These are phyloP conservation scores for Neonectria hederae DNA, from an alignment of 2,329 filamentous ascomycete genomes.

Conservation along the genomic window DNA sequence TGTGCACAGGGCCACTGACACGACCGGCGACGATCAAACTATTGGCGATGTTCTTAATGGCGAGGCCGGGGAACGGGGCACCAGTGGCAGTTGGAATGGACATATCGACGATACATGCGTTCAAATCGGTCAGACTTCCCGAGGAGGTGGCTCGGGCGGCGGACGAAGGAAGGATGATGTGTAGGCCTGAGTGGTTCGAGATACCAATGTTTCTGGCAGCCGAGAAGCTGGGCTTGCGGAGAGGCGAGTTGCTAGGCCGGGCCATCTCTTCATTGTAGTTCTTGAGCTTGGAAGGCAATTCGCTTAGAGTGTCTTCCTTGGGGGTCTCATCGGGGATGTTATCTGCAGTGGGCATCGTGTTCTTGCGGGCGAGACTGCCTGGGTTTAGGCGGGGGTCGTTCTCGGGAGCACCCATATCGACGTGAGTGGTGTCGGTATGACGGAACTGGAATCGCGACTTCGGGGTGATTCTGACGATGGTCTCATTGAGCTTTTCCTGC, in stretches of 20 bases:
- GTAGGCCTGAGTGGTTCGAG: slow-evolving; percentile 70
- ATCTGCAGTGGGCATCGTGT: slow-evolving; percentile 25
- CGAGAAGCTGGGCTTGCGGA: slow-evolving; percentile 72
- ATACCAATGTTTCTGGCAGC: slow-evolving; percentile 70
- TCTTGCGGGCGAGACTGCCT: slow-evolving; percentile 46
- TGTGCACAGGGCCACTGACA: slow-evolving; percentile 82
- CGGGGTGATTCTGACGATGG: slow-evolving; percentile 73
- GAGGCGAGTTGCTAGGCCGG: slow-evolving; percentile 47
- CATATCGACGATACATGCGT: slow-evolving; percentile 81
- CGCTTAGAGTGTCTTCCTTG: slow-evolving; percentile 49
- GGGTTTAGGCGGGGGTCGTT: slow-evolving; percentile 56
- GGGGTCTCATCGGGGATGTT: slow-evolving; percentile 11
- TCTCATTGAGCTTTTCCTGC: slow-evolving; percentile 79
- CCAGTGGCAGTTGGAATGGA: slow-evolving; percentile 67
- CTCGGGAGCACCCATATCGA: slow-evolving; percentile 55
- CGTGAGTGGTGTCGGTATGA: slow-evolving; percentile 45
- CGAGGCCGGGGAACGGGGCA: slow-evolving; percentile 73
- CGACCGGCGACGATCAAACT: slow-evolving; percentile 82
- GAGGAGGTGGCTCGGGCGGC: slow-evolving; percentile 77
- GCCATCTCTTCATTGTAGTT: slow-evolving; percentile 69
- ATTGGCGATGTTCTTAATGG: slow-evolving; percentile 73
- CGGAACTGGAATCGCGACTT: slow-evolving; percentile 88
- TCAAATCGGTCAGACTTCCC: slow-evolving; percentile 75
- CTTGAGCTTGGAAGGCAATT: slow-evolving; percentile 51
- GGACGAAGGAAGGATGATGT: slow-evolving; percentile 80